Evolutionary conservation across 1,284 basidiomycete species (phyloP).

Genomic region (Ustilago cynodontis): DNA sequence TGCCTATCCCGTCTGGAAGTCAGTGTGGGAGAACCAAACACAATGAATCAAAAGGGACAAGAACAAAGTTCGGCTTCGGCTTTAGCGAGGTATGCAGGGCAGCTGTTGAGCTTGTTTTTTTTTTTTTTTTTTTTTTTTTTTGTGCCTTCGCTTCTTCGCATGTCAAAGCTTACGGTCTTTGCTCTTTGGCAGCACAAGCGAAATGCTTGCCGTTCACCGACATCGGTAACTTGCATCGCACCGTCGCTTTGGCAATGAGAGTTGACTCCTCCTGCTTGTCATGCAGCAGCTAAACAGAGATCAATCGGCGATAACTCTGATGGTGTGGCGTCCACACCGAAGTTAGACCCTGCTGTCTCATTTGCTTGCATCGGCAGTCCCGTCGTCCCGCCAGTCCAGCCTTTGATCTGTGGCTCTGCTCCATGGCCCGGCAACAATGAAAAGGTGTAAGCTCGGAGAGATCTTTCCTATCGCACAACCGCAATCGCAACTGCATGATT

Average conservation of each 20-base stretch:
- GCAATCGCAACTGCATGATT: not conserved
- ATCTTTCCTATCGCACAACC: slow-evolving; percentile 6
- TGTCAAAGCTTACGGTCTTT: slow-evolving; percentile 3
- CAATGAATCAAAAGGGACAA: not conserved
- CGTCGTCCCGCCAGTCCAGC: not conserved
- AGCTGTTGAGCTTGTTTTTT: not conserved
- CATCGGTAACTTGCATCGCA: not conserved
- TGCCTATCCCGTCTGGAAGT: no score
- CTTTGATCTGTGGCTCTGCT: not conserved
- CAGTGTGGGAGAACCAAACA: not conserved
- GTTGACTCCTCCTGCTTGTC: not conserved
- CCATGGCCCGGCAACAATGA: not conserved
- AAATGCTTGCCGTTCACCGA: not conserved
- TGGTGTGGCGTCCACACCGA: not conserved
- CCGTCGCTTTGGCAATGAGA: not conserved
- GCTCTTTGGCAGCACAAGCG: not conserved
- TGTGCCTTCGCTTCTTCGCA: slow-evolving; percentile 2
- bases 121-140: not conserved
- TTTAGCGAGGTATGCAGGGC: slow-evolving; percentile 26
- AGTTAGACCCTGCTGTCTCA: not conserved
- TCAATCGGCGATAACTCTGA: slow-evolving; percentile 8
- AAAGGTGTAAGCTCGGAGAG: slow-evolving; percentile 6
- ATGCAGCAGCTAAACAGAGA: not conserved
- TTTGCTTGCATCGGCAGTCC: not conserved
- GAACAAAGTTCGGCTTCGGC: slow-evolving; percentile 25